phyloP scores from a whole-genome alignment of 2,329 filamentous ascomycete species.

The Neophaeococcomyces mojaviensis region DNA sequence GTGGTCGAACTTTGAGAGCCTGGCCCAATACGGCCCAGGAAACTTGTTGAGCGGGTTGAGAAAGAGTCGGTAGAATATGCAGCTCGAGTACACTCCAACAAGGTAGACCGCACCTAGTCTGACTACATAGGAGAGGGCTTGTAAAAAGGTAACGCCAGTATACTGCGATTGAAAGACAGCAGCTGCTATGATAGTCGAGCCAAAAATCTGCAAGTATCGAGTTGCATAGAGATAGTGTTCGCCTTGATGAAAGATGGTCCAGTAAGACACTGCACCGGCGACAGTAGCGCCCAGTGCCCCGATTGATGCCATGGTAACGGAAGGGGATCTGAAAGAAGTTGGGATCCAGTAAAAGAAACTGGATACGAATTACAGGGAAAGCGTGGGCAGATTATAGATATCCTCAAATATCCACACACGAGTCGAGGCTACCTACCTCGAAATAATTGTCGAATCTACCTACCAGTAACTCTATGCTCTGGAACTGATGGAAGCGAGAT shows the following conservation, averaged over 20 bases:
- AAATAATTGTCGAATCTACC: too few species aligned
- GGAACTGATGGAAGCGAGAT: too few species aligned
- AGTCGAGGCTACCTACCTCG: too few species aligned
- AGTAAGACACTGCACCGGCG: constrained; percentile 2
- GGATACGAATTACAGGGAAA: neutral
- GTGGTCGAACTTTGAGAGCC: constrained; percentile 14
- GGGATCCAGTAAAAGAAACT: neutral
- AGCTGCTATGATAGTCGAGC: constrained; percentile 5
- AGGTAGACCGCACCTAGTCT: constrained; percentile 8
- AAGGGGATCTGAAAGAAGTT: neutral
- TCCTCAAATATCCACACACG: too few species aligned
- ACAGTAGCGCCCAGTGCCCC: neutral
- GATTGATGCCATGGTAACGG: neutral
- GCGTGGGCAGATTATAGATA: neutral
- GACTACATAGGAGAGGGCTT: constrained; percentile 5
- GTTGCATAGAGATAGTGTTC: constrained; percentile 13
- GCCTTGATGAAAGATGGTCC: constrained; percentile 16
- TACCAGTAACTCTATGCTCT: too few species aligned
- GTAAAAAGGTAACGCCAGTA: constrained; percentile 3
- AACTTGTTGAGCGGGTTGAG: constrained; percentile 27
- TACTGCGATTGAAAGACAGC: constrained; percentile 9
- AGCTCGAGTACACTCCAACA: constrained; percentile 13
- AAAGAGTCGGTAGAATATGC: constrained; percentile 26
- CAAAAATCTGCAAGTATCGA: constrained; percentile 13
- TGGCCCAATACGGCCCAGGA: constrained; percentile 26